Conservation (phyloP, 192 early-diverging fungal genomes). For the Coemansia umbellata region DNA sequence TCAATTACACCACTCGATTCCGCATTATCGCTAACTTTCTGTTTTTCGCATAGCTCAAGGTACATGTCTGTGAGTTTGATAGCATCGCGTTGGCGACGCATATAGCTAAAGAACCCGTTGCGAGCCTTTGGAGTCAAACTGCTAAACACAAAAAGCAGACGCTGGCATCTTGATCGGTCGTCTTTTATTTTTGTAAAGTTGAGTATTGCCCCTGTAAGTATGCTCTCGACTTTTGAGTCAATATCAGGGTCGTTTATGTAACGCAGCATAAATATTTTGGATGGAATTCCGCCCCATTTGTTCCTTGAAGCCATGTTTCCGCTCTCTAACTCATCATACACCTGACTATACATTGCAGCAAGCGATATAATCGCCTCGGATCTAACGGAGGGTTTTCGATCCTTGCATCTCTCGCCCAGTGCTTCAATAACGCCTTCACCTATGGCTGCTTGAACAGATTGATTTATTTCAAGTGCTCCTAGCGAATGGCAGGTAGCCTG, state of each 20-base stretch:
- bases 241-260: constrained; percentile 84
- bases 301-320: constrained; percentile 54
- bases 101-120: constrained; percentile 70
- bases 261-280: constrained; percentile 71
- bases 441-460: constrained; percentile 52
- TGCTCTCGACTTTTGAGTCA: constrained; percentile 53
- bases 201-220: constrained; percentile 40
- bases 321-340: constrained; percentile 67
- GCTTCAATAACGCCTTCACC: constrained; percentile 57
- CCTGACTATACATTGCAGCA: constrained; percentile 67
- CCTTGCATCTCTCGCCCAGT: constrained; percentile 78
- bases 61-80: constrained; percentile 59
- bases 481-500: constrained; percentile 65
- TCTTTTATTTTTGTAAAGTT: constrained; percentile 42
- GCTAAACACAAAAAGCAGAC: constrained; percentile 66
- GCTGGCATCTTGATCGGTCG: constrained; percentile 46
- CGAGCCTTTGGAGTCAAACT: constrained; percentile 63
- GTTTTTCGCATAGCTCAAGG: constrained; percentile 60
- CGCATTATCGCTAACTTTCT: constrained; percentile 49
- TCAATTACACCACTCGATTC: constrained; percentile 44
- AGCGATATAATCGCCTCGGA: constrained; percentile 73
- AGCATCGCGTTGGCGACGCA: constrained; percentile 67
- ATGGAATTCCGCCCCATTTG: constrained; percentile 83
- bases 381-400: constrained; percentile 77
- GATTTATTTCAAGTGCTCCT: constrained; percentile 61